A percentile compares a stretch with the other conserved stretches of the same genome.
These are phyloP conservation scores for Fusarium gaditjirri DNA, from an alignment of 2,329 filamentous ascomycete species.

Conservation along the genomic window DNA sequence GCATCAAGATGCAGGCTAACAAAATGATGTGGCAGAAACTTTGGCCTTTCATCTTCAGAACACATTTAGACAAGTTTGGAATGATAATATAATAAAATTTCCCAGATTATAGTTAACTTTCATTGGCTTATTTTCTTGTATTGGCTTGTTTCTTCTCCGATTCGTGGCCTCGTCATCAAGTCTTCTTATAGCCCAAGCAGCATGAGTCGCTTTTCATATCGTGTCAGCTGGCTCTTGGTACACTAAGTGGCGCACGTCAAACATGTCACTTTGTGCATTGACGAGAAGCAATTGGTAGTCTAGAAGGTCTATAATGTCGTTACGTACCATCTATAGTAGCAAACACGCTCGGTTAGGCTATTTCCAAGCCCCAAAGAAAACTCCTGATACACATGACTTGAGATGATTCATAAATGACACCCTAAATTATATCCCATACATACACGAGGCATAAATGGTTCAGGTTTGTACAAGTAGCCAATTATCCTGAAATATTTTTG, in stretches of 20 bases:
- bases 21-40: not conserved
- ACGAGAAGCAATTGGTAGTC: not conserved
- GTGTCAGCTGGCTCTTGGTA: not conserved
- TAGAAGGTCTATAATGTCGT: constrained; percentile 26
- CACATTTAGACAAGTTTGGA: not conserved
- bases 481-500: constrained; percentile 39
- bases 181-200: not conserved
- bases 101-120: not conserved
- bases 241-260: not conserved
- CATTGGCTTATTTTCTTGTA: not conserved
- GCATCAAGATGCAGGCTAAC: constrained; percentile 10
- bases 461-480: constrained; percentile 37
- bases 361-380: constrained; percentile 12
- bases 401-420: constrained; percentile 26
- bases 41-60: not conserved
- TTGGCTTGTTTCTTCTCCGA: not conserved
- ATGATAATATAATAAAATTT: not conserved
- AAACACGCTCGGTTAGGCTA: constrained; percentile 5
- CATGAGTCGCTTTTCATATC: not conserved
- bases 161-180: not conserved
- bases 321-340: constrained; percentile 31
- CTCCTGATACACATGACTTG: constrained; percentile 17
- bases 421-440: constrained; percentile 42
- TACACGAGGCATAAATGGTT: constrained; percentile 32
- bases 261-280: not conserved